Evolutionary conservation across 164 flowering plant genomes (phyloP), one percentile per base, ranked within the genome.

Genomic region (Vitis labrusca): DNA sequence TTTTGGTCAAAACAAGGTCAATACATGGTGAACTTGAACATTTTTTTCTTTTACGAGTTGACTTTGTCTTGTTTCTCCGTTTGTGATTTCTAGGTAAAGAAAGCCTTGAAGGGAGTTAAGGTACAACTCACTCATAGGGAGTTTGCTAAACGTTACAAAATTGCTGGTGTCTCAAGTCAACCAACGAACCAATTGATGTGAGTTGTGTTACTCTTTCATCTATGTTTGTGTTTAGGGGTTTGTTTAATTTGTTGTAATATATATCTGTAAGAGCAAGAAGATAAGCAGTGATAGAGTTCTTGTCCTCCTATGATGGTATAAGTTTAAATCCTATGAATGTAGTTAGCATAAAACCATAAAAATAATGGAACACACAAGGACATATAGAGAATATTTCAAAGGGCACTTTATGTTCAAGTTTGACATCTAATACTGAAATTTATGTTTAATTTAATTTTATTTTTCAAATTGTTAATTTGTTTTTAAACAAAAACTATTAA

Each of bases 21-120:
- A 54, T 52, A 61, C 30, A 19, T 44, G 15, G 8, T 64, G 50
- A 27, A 17, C 19, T 66, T 50, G 2, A 37, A 12, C 53, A 14
- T 48, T 50, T 15, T 29, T 48, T 54, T 16, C 17, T 53, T n/a
- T 51, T 14, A 0, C 2, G 27, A 23, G 14, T 51, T 50, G 47
- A 65, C 27, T 23, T 16, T 60, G 16, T 30, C 19, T 13, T 50
- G 15, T 32, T 15, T 29, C 13, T 29, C 60, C 13, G 0, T 51
- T 10, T 59, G 59, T 62, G 29, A 27, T 30, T 65, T 60, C 47
- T 48, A 81, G 82, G 71, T 74, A n/a, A 76, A 56, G 16, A 81
- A 66, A 27, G 81, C 70, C 1, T 66, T 81, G 70, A 82, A 30
- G 59, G 74, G 78, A 7, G 3, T 82, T 1, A 79, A 64, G 53